Conservation (phyloP, 2,329 filamentous ascomycete genomes). For the Dothistroma septosporum region DNA sequence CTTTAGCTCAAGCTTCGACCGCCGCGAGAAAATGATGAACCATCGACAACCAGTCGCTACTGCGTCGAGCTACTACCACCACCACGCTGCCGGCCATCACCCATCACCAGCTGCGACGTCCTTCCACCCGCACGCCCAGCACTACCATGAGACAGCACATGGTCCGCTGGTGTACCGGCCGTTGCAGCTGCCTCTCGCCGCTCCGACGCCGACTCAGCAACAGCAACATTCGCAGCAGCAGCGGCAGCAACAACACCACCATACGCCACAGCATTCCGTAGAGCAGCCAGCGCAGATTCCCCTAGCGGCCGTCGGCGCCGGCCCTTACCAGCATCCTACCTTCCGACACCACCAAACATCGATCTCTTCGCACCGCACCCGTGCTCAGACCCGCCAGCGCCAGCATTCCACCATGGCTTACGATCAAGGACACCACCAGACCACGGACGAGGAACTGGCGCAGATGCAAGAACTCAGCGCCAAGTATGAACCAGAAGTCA, state of each 20-base stretch:
- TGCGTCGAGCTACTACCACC: conserved; percentile 22
- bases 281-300: conserved; percentile 24
- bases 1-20: conserved; percentile 27
- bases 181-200: conserved; percentile 39
- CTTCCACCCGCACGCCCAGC: conserved; percentile 17
- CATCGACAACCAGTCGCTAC: conserved; percentile 27
- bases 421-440: conserved; percentile 23
- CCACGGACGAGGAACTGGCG: conserved; percentile 53
- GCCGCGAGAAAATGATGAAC: conserved; percentile 24
- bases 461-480: conserved; percentile 60
- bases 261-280: conserved; percentile 10
- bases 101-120: conserved; percentile 16
- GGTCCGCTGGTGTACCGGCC: conserved; percentile 37
- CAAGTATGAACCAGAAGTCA: conserved; percentile 55
- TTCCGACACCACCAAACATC: conserved; percentile 20
- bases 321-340: conserved; percentile 22
- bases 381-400: conserved; percentile 20
- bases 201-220: conserved; percentile 16
- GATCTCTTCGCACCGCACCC: conserved; percentile 23
- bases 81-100: conserved; percentile 18
- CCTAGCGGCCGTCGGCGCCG: conserved; percentile 22
- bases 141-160: conserved; percentile 35
- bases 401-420: conserved; percentile 35
- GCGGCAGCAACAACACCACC: conserved; percentile 20
- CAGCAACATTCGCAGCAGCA: conserved; percentile 21